Percentiles rank a stretch among this genome's conserved stretches.
phyloP scores from a whole-genome alignment of 257 asterid genomes.

The Gentiana dahurica region DNA sequence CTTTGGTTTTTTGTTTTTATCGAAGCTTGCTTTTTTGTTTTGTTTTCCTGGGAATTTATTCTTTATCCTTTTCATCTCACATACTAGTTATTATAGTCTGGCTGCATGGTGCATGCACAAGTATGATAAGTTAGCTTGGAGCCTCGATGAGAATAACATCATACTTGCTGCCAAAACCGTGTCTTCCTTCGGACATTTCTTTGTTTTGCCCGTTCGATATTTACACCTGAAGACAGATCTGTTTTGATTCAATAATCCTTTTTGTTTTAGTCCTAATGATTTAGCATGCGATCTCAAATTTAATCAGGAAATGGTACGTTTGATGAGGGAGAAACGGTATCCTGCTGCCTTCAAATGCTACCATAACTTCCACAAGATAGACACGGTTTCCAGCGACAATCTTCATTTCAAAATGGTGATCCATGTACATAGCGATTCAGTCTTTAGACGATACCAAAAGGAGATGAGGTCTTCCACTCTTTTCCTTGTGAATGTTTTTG shows the following conservation, averaged over 20 bases:
- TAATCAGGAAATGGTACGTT: slow-evolving; percentile 75
- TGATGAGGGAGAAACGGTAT: slow-evolving; percentile 69
- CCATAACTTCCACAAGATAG: slow-evolving; percentile 62
- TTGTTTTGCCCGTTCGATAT: neutral
- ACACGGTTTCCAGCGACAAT: slow-evolving; percentile 49
- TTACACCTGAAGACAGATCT: neutral
- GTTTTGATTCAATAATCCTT: too few species aligned
- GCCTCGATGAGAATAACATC: too few species aligned
- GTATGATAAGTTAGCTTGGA: too few species aligned
- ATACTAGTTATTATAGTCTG: too few species aligned
- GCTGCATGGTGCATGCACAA: too few species aligned
- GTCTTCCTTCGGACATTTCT: too few species aligned
- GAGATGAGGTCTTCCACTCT: slow-evolving; percentile 74
- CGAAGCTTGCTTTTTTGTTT: too few species aligned
- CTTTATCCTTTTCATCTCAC: too few species aligned
- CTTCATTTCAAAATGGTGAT: slow-evolving; percentile 90
- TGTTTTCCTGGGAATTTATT: too few species aligned
- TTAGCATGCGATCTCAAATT: slow-evolving; percentile 2
- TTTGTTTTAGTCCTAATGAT: too few species aligned
- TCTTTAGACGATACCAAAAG: slow-evolving; percentile 84
- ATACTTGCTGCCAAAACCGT: too few species aligned
- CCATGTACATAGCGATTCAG: slow-evolving; percentile 87
- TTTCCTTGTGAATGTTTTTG: neutral
- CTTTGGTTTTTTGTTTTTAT: too few species aligned
- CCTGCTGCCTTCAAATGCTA: slow-evolving; percentile 86